These are phyloP conservation scores for Magnolia sinica DNA, from an alignment of 164 flowering plant genomes.

Conservation along the genomic window DNA sequence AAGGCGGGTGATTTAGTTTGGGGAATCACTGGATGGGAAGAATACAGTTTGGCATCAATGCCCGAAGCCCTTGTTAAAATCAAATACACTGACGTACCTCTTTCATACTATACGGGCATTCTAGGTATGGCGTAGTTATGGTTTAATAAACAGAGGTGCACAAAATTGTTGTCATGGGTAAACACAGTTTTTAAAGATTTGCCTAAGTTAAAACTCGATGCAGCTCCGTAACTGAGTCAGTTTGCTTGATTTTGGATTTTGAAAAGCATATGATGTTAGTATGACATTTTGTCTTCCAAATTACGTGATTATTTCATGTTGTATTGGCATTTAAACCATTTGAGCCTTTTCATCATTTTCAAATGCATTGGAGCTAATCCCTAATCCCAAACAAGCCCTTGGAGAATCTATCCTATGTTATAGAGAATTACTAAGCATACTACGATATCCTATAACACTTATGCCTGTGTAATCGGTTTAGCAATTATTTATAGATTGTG, in stretches of 20 bases:
- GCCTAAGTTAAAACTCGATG: not conserved
- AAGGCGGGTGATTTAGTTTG: slow-evolving; percentile 51
- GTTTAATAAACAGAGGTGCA: not conserved
- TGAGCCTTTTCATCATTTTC: too few relatives aligned
- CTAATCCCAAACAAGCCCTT: too few relatives aligned
- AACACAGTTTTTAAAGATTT: not conserved
- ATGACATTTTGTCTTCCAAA: not conserved
- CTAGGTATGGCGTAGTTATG: slow-evolving; percentile 15
- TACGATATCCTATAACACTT: not conserved
- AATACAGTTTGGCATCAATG: slow-evolving; percentile 28
- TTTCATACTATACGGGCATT: slow-evolving; percentile 40
- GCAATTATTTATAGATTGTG: not conserved
- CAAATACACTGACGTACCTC: slow-evolving; percentile 45
- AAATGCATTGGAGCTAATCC: too few relatives aligned
- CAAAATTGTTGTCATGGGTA: not conserved
- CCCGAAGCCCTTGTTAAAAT: slow-evolving; percentile 29
- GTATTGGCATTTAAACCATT: not conserved
- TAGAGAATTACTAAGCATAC: too few relatives aligned
- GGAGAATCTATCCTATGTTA: too few relatives aligned
- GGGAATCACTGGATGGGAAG: slow-evolving; percentile 58
- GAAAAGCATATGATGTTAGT: not conserved
- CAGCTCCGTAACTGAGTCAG: not conserved
- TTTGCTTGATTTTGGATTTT: not conserved
- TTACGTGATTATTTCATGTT: not conserved
- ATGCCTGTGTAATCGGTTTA: not conserved